Conservation (phyloP, 345 rosid species). For the Cardamine occulta region DNA sequence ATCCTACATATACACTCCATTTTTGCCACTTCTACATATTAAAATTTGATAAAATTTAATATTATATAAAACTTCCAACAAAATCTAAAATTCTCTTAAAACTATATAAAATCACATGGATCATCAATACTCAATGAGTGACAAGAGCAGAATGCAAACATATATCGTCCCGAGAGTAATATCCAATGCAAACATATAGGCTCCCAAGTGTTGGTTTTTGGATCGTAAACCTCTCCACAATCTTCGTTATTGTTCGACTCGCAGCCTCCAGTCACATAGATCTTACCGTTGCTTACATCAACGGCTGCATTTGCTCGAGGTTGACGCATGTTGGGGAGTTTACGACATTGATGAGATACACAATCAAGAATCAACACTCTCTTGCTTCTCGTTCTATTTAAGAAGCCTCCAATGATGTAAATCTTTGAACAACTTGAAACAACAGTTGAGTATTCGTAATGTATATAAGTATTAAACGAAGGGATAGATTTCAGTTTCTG, state of each 20-base stretch:
- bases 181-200: background rate
- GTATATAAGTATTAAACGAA: no score
- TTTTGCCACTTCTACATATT: no score
- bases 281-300: conserved; percentile 50
- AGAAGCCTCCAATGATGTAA: conserved; percentile 55
- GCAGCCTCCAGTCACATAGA: conserved; percentile 69
- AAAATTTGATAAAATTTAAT: no score
- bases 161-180: background rate
- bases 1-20: no score
- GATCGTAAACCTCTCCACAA: conserved; percentile 75
- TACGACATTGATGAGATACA: conserved; percentile 56
- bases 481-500: no score
- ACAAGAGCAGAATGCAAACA: background rate
- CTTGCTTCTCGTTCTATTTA: conserved; percentile 46
- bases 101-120: background rate
- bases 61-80: no score
- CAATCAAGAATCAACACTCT: conserved; percentile 65
- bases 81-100: background rate
- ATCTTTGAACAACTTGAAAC: no score
- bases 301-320: conserved; percentile 63
- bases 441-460: no score
- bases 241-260: conserved; percentile 29
- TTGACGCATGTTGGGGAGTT: conserved; percentile 53
- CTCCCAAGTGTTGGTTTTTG: conserved; percentile 49
- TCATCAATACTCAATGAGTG: background rate